Conservation (phyloP, 768 basidiomycete genomes). For the Boletales sp. region DNA sequence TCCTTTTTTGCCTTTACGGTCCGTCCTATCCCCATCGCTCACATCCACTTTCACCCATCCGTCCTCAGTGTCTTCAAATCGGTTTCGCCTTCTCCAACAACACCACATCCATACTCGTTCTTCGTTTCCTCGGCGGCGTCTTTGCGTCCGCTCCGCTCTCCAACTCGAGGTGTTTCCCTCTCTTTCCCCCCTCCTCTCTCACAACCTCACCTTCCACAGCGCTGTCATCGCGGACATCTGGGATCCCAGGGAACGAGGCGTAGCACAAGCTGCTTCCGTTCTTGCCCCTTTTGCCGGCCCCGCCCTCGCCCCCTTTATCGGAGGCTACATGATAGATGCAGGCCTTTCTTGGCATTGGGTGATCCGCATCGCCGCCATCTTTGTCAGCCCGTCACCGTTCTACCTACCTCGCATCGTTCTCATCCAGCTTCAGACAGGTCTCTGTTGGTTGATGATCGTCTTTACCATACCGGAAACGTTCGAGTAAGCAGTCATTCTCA, state of each 20-base stretch:
- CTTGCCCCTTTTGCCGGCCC: conserved; percentile 69
- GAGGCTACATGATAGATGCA: conserved; percentile 36
- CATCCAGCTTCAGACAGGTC: conserved; percentile 37
- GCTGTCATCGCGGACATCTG: conserved; percentile 58
- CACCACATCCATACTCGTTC: conserved; percentile 58
- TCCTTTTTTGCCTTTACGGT: conserved; percentile 57
- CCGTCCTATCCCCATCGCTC: too few species aligned
- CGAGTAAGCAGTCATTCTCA: conserved; percentile 43
- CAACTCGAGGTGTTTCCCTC: conserved; percentile 53
- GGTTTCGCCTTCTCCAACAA: conserved; percentile 61
- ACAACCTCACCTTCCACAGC: conserved; percentile 16
- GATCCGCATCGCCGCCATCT: conserved; percentile 58
- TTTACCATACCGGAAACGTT: conserved; percentile 69
- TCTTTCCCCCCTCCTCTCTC: neutral
- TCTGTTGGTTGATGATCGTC: conserved; percentile 44
- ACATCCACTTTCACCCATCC: too few species aligned
- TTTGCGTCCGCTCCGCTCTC: conserved; percentile 71
- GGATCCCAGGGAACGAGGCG: conserved; percentile 58
- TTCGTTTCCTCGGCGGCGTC: conserved; percentile 67
- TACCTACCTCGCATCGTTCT: neutral
- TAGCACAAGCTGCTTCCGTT: conserved; percentile 65
- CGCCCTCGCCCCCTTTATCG: conserved; percentile 52
- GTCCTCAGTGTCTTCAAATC: conserved; percentile 60
- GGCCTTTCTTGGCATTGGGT: conserved; percentile 58
- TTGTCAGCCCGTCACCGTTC: conserved; percentile 40